A percentile compares a stretch with the other conserved stretches of the same genome.
phyloP scores from a whole-genome alignment of 768 basidiomycete species.

The Termitomyces sp. region DNA sequence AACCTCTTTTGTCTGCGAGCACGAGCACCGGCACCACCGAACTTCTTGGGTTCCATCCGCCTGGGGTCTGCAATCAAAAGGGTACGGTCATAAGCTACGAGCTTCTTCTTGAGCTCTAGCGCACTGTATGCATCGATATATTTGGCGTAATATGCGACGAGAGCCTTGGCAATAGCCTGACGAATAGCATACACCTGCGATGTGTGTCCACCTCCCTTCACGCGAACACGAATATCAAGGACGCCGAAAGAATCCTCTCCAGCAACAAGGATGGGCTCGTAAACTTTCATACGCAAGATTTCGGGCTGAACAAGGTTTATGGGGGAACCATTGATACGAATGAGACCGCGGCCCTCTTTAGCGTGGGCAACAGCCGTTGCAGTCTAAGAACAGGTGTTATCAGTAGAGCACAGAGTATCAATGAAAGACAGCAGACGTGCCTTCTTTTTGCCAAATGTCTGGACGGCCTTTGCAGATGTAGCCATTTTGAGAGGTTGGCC shows the following conservation, averaged over 20 bases:
- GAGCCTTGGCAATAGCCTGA: constrained; percentile 96
- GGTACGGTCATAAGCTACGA: constrained; percentile 92
- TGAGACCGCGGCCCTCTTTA: constrained; percentile 92
- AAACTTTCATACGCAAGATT: constrained; percentile 96
- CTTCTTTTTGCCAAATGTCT: constrained; percentile 99
- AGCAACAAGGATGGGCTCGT: constrained; percentile 92
- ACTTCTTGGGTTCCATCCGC: constrained; percentile 99
- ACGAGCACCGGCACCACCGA: constrained; percentile 97
- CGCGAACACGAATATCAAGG: constrained; percentile 95
- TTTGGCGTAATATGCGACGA: constrained; percentile 98
- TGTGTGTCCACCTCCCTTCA: constrained; percentile 99
- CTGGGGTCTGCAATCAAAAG: constrained; percentile 91
- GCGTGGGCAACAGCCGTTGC: constrained; percentile 98
- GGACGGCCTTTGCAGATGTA: constrained; percentile 82
- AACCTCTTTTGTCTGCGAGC: constrained; percentile 97
- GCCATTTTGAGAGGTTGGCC: constrained; percentile 50
- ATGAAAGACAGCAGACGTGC: constrained; percentile 33
- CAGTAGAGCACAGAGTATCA: constrained; percentile 7
- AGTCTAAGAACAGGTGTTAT: constrained; percentile 46
- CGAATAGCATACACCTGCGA: constrained; percentile 99
- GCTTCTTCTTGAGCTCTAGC: constrained; percentile 96
- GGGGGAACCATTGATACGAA: constrained; percentile 95
- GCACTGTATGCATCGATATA: constrained; percentile 97
- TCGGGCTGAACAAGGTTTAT: constrained; percentile 94
- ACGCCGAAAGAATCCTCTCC: constrained; percentile 83